These are phyloP conservation scores for Melampsora americana DNA, from an alignment of 1,284 basidiomycete species.

Conservation along the genomic window DNA sequence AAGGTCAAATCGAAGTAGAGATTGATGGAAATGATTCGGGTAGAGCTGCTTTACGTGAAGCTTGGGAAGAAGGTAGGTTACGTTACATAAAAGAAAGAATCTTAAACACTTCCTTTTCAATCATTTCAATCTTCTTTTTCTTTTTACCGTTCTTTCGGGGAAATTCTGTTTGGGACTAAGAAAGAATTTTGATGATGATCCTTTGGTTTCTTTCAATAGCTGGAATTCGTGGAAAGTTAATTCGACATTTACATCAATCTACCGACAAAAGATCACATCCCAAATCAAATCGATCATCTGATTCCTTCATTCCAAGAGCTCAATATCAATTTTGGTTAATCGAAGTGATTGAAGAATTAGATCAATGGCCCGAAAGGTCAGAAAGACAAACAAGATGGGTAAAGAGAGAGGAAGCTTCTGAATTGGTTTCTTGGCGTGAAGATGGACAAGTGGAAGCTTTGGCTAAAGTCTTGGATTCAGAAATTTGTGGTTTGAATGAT, in stretches of 20 bases:
- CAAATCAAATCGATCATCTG: background rate
- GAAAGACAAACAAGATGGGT: slow-evolving; percentile 28
- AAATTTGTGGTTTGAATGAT: background rate
- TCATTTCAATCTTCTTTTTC: background rate
- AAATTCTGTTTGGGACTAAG: too few relatives aligned
- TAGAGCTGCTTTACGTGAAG: slow-evolving; percentile 16
- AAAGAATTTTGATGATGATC: too few relatives aligned
- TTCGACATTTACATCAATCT: slow-evolving; percentile 3
- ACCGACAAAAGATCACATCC: slow-evolving; percentile 14
- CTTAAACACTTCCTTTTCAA: background rate
- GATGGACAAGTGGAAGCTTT: slow-evolving; percentile 35
- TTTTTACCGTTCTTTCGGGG: background rate
- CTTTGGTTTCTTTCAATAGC: slow-evolving; percentile 3
- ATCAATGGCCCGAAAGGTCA: slow-evolving; percentile 18
- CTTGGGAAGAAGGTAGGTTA: slow-evolving; percentile 43
- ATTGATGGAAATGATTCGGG: slow-evolving; percentile 5
- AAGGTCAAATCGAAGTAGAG: slow-evolving; percentile 13
- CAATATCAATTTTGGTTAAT: slow-evolving; percentile 29
- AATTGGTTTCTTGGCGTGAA: slow-evolving; percentile 21
- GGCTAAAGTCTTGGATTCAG: slow-evolving; percentile 9
- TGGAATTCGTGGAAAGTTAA: slow-evolving; percentile 19
- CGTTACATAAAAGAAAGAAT: too few relatives aligned
- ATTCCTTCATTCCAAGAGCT: slow-evolving; percentile 12
- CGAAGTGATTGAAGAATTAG: slow-evolving; percentile 3
- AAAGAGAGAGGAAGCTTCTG: slow-evolving; percentile 5